phyloP scores from a whole-genome alignment of 164 flowering plant species.

The Macadamia tetraphylla region DNA sequence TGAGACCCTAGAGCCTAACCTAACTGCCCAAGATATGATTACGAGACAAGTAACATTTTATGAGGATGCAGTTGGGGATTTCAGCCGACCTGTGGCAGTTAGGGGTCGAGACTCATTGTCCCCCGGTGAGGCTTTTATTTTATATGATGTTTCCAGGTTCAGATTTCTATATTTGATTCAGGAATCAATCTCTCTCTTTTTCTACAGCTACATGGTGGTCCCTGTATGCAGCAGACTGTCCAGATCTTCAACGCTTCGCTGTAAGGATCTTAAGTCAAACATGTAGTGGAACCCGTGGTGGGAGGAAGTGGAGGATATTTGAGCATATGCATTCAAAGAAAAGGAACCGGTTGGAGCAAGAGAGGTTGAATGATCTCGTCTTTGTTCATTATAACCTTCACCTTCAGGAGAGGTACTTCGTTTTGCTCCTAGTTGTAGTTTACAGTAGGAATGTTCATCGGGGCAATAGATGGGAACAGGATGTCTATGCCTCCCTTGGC shows the following conservation, averaged over 20 bases:
- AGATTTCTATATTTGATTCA: neutral
- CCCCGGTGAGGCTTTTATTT: slow-evolving; percentile 27
- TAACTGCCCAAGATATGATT: slow-evolving; percentile 32
- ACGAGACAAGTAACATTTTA: slow-evolving; percentile 30
- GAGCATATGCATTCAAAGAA: slow-evolving; percentile 23
- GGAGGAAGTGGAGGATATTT: slow-evolving; percentile 22
- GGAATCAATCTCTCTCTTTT: slow-evolving; percentile 6
- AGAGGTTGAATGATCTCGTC: slow-evolving; percentile 22
- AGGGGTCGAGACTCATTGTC: slow-evolving; percentile 32
- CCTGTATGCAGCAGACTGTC: slow-evolving; percentile 32
- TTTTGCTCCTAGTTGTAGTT: slow-evolving; percentile 1
- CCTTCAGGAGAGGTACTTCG: slow-evolving; percentile 31
- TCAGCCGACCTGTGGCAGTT: slow-evolving; percentile 36
- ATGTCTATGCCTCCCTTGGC: neutral
- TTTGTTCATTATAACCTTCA: slow-evolving; percentile 30
- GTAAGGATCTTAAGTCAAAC: slow-evolving; percentile 35
- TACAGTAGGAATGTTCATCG: neutral
- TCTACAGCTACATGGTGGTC: slow-evolving; percentile 48
- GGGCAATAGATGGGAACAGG: slow-evolving; percentile 1
- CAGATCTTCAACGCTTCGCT: slow-evolving; percentile 34
- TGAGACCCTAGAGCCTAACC: slow-evolving; percentile 34
- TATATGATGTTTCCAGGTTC: slow-evolving; percentile 2
- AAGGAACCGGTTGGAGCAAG: slow-evolving; percentile 29
- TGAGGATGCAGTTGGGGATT: slow-evolving; percentile 39
- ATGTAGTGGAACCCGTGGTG: slow-evolving; percentile 19